Evolutionary conservation across 345 rosid genomes (phyloP).

Genomic region (Boechera retrofracta): DNA sequence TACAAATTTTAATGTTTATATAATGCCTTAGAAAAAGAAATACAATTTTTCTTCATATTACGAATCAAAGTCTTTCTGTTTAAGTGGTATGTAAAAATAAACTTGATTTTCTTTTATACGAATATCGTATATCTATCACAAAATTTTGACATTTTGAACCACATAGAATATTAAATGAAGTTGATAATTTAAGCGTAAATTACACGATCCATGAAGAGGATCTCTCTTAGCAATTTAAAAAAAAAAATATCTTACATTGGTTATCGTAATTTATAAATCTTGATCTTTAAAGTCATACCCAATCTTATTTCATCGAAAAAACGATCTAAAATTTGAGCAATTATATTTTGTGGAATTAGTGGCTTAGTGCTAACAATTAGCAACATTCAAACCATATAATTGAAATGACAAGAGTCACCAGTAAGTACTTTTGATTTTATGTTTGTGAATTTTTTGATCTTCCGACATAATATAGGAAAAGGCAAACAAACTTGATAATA

Average conservation of each 20-base stretch:
- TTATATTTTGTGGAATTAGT: not conserved
- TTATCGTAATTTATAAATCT: not conserved
- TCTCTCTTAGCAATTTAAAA: not conserved
- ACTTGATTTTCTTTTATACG: not conserved
- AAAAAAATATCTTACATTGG: not conserved
- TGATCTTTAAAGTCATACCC: not conserved
- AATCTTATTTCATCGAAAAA: conserved; percentile 8
- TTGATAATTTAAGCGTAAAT: not conserved
- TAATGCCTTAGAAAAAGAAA: no score
- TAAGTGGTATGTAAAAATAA: not conserved
- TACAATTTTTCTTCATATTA: no score
- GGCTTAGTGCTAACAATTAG: not conserved
- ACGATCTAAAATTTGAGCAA: not conserved
- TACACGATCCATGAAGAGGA: not conserved
- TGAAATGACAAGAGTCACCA: not conserved
- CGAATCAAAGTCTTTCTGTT: not conserved
- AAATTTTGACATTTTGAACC: not conserved
- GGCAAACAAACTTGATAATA: conserved; percentile 28
- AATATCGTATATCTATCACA: not conserved
- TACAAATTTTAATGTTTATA: no score
- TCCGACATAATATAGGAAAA: conserved; percentile 26
- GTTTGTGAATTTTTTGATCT: not conserved
- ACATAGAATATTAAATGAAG: not conserved
- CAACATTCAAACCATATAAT: conserved; percentile 2
- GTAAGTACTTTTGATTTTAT: conserved; percentile 9